Evolutionary conservation across 2,329 filamentous ascomycete species (phyloP).

Genomic region (Aureobasidium sp.): DNA sequence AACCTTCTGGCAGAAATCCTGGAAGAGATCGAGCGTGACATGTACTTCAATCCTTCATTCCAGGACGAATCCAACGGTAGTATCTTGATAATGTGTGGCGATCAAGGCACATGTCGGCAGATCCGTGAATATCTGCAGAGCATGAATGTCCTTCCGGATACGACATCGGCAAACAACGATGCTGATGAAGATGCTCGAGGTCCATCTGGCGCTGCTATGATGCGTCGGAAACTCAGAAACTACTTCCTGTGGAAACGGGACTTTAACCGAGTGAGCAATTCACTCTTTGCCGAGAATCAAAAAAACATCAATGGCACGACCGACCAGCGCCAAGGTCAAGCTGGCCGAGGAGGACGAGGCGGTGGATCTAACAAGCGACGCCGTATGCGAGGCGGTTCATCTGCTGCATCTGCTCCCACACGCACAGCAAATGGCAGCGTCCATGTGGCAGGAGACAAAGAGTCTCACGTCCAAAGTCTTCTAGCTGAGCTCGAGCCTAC

Average conservation of each 20-base stretch:
- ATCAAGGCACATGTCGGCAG: constrained; percentile 77
- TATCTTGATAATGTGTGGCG: constrained; percentile 91
- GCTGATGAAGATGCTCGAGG: constrained; percentile 39
- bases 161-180: constrained; percentile 36
- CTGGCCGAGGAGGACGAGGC: constrained; percentile 50
- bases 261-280: constrained; percentile 75
- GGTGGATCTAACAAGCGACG: constrained; percentile 75
- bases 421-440: constrained; percentile 69
- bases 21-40: constrained; percentile 85
- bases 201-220: constrained; percentile 71
- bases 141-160: constrained; percentile 64
- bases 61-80: constrained; percentile 83
- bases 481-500: constrained; percentile 79
- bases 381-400: constrained; percentile 72
- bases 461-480: constrained; percentile 71
- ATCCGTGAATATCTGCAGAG: constrained; percentile 85
- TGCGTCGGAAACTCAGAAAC: constrained; percentile 76
- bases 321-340: constrained; percentile 43
- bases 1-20: constrained; percentile 78
- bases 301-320: constrained; percentile 63
- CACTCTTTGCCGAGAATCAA: constrained; percentile 72
- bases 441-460: constrained; percentile 72
- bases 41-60: constrained; percentile 72
- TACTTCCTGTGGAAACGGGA: constrained; percentile 89
- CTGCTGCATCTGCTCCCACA: constrained; percentile 49